These are phyloP conservation scores for Artomyces pyxidatus DNA, from an alignment of 768 basidiomycete species.

Conservation along the genomic window DNA sequence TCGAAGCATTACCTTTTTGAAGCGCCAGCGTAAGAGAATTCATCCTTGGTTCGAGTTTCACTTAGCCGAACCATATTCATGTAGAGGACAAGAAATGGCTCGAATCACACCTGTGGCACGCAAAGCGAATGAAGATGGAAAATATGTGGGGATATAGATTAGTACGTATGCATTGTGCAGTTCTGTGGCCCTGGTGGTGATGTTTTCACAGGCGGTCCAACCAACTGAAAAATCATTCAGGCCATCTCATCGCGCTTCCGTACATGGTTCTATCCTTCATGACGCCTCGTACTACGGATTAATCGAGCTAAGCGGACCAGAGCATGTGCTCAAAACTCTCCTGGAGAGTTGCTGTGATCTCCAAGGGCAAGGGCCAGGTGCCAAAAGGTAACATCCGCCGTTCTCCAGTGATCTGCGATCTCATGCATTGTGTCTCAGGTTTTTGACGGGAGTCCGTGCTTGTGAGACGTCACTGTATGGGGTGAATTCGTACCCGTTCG, in stretches of 20 bases:
- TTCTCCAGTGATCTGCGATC: background rate
- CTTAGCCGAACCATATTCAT: background rate
- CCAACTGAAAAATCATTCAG: conserved; percentile 92
- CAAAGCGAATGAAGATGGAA: conserved; percentile 94
- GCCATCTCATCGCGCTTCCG: conserved; percentile 82
- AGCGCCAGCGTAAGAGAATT: conserved; percentile 58
- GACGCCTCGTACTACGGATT: conserved; percentile 82
- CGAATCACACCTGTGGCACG: conserved; percentile 95
- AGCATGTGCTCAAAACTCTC: conserved; percentile 41
- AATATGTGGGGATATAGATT: conserved; percentile 89
- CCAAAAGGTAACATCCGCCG: conserved; percentile 42
- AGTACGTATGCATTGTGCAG: conserved; percentile 30
- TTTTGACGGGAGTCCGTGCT: conserved; percentile 53
- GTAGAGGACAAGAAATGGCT: conserved; percentile 86
- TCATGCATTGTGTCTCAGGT: conserved; percentile 34
- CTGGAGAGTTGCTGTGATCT: conserved; percentile 57
- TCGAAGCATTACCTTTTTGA: conserved; percentile 53
- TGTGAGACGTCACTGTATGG: conserved; percentile 64
- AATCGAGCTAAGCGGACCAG: conserved; percentile 64
- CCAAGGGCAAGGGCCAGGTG: conserved; percentile 49
- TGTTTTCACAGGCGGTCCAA: conserved; percentile 52
- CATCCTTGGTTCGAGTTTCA: background rate
- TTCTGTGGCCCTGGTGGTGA: background rate
- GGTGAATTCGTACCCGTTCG: conserved; percentile 54
- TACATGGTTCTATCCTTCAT: conserved; percentile 80